phyloP scores from a whole-genome alignment of 306 rosid species.

The Pachyrhizus erosus region DNA sequence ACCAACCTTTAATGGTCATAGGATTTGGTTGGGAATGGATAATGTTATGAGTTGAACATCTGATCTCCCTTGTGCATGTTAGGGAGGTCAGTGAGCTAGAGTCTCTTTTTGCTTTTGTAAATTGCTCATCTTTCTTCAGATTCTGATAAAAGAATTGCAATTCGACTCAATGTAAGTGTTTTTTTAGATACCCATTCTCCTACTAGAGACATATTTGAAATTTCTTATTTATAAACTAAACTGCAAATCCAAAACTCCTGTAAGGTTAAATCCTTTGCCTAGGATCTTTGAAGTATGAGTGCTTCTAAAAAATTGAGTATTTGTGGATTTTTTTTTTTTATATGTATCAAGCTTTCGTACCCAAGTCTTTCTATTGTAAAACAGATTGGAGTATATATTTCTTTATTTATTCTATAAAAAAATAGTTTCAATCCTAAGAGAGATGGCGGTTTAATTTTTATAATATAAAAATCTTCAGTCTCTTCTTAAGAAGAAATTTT shows the following conservation, averaged over 20 bases:
- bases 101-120: neutral
- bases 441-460: too few species aligned
- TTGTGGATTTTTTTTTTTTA: too few species aligned
- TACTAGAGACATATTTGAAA: neutral
- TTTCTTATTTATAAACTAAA: neutral
- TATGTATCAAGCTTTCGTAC: too few species aligned
- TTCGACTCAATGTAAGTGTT: neutral
- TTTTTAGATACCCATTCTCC: neutral
- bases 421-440: too few species aligned
- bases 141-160: neutral
- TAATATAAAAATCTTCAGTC: too few species aligned
- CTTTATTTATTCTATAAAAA: too few species aligned
- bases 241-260: neutral
- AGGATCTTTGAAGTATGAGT: too few species aligned
- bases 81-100: neutral
- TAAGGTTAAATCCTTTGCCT: neutral
- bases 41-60: neutral
- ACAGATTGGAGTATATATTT: too few species aligned
- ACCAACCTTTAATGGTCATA: neutral
- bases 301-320: too few species aligned
- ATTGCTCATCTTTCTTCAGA: neutral
- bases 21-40: slow-evolving; percentile 13
- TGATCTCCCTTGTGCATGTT: neutral
- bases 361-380: too few species aligned
- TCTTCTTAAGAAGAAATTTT: too few species aligned